Evolutionary conservation across 805 yeast species (phyloP).

Genomic region (Kuraishia molischiana): DNA sequence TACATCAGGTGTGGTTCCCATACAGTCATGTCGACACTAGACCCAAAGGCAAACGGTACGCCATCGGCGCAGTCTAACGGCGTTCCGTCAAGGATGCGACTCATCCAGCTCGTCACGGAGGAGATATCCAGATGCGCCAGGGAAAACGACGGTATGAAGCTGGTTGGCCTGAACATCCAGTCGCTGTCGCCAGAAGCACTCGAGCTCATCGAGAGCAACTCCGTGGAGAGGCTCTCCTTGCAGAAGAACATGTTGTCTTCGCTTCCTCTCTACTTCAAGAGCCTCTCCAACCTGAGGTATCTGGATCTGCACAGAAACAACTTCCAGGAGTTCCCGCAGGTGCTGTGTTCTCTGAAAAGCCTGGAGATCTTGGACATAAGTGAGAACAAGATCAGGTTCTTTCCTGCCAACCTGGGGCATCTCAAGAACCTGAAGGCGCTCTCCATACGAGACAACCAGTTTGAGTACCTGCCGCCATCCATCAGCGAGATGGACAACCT

Average conservation of each 20-base stretch:
- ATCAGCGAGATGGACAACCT: slow-evolving; percentile 42
- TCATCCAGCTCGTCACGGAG: slow-evolving; percentile 12
- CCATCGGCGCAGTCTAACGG: too few species aligned
- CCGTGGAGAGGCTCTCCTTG: slow-evolving; percentile 41
- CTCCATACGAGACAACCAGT: slow-evolving; percentile 49
- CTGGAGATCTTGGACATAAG: slow-evolving; percentile 64
- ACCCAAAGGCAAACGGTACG: too few species aligned
- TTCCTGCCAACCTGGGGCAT: slow-evolving; percentile 33
- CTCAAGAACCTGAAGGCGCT: slow-evolving; percentile 43
- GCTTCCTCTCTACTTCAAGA: slow-evolving; percentile 37
- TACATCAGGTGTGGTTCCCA: too few species aligned
- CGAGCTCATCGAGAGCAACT: slow-evolving; percentile 11
- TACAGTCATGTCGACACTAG: too few species aligned
- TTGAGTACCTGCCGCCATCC: slow-evolving; percentile 43
- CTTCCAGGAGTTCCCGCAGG: slow-evolving; percentile 42
- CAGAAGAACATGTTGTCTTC: slow-evolving; percentile 37
- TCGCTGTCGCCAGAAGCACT: slow-evolving; percentile 20
- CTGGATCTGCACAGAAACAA: slow-evolving; percentile 59
- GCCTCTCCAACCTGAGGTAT: slow-evolving; percentile 38
- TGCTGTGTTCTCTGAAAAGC: slow-evolving; percentile 24
- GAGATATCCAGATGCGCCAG: slow-evolving; percentile 11
- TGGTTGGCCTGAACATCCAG: slow-evolving; percentile 27
- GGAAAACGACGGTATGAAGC: slow-evolving; percentile 22
- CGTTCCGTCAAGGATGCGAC: slow-evolving; percentile 5
- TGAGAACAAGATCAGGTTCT: slow-evolving; percentile 34